These are phyloP conservation scores for Chaetomium strumarium DNA, from an alignment of 2,329 filamentous ascomycete genomes.

Conservation along the genomic window DNA sequence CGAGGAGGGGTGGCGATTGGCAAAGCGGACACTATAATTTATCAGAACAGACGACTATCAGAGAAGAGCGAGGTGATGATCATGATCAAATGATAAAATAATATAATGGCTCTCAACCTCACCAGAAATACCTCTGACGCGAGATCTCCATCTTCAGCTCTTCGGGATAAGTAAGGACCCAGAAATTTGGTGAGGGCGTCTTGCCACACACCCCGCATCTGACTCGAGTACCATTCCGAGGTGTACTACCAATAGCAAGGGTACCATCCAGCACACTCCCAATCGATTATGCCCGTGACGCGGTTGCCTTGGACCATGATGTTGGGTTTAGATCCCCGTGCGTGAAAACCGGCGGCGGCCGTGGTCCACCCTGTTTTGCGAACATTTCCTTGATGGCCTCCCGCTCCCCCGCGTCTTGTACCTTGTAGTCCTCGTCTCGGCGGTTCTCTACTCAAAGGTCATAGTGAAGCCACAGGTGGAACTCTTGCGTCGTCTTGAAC, in stretches of 20 bases:
- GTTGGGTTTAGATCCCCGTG: slow-evolving; percentile 43
- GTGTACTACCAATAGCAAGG: slow-evolving; percentile 34
- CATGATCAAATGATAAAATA: background rate
- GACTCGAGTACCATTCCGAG: slow-evolving; percentile 20
- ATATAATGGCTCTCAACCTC: too few species aligned
- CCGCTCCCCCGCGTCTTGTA: slow-evolving; percentile 25
- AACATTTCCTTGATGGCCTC: slow-evolving; percentile 31
- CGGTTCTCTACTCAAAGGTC: slow-evolving; percentile 20
- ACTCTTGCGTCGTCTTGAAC: slow-evolving; percentile 29
- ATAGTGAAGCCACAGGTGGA: slow-evolving; percentile 28
- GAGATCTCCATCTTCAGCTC: slow-evolving; percentile 36
- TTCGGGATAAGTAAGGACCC: slow-evolving; percentile 30
- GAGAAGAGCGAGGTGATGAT: too few species aligned
- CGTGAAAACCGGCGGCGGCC: slow-evolving; percentile 37
- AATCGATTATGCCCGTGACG: slow-evolving; percentile 39
- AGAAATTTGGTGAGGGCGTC: slow-evolving; percentile 32
- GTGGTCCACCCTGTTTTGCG: slow-evolving; percentile 31
- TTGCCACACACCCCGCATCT: slow-evolving; percentile 33
- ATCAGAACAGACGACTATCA: too few species aligned
- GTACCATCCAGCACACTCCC: slow-evolving; percentile 32
- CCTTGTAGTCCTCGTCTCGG: slow-evolving; percentile 1
- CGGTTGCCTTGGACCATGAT: slow-evolving; percentile 36
- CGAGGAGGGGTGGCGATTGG: too few species aligned
- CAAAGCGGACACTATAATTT: too few species aligned
- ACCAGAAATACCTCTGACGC: slow-evolving; percentile 1